A percentile compares a stretch with the other conserved stretches of the same genome.
These are phyloP conservation scores for Suhomyces guaymorum DNA, from an alignment of 1,139 yeast species.

Conservation along the genomic window DNA sequence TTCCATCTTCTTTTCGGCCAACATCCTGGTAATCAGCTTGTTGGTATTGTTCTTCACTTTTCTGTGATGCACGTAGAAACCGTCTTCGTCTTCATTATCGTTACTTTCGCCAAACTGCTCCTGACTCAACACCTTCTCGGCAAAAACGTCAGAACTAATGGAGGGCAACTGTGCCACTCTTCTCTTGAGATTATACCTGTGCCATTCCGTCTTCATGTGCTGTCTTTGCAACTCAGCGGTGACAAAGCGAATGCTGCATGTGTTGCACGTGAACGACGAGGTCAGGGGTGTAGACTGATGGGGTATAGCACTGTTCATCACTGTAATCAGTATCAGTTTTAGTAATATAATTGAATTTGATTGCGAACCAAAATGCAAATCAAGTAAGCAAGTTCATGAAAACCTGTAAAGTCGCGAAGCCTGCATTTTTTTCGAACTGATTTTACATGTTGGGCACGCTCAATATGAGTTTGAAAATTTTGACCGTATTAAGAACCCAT, in stretches of 20 bases:
- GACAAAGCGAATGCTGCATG: constrained; percentile 79
- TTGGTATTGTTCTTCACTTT: constrained; percentile 25
- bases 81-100: constrained; percentile 63
- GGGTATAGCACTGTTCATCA: constrained; percentile 22
- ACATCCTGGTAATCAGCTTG: constrained; percentile 26
- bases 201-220: constrained; percentile 98
- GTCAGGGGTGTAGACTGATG: constrained; percentile 38
- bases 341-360: too few species aligned
- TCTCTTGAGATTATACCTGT: constrained; percentile 86
- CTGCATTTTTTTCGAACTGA: too few species aligned
- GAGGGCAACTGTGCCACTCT: constrained; percentile 85
- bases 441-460: constrained; percentile 1
- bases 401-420: too few species aligned
- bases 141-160: constrained; percentile 76
- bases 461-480: constrained; percentile 4
- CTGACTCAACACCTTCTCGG: constrained; percentile 61
- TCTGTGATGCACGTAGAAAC: constrained; percentile 48
- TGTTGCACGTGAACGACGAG: constrained; percentile 71
- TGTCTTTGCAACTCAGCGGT: constrained; percentile 78
- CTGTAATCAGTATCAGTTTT: neutral
- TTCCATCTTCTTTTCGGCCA: constrained; percentile 10
- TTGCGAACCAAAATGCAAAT: too few species aligned
- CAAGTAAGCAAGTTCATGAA: too few species aligned
- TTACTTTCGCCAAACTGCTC: constrained; percentile 36
- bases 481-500: neutral